phyloP scores from a whole-genome alignment of 1,284 basidiomycete genomes.

The Ustilago vetiveriae region DNA sequence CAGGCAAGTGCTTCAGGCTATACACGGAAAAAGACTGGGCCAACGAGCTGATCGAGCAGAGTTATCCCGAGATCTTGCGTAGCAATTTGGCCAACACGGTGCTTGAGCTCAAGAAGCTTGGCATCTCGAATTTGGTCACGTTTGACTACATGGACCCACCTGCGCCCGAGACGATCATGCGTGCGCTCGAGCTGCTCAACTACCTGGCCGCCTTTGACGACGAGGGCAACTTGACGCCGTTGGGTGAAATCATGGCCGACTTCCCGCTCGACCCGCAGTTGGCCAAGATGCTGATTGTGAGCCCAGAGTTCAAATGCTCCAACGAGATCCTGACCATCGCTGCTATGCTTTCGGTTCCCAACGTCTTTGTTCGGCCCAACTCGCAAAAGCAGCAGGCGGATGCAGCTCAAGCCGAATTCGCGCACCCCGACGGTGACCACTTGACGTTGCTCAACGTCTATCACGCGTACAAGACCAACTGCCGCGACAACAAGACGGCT shows the following conservation, averaged over 20 bases:
- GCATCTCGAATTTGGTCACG: conserved; percentile 73
- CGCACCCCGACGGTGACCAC: conserved; percentile 94
- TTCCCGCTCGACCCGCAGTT: conserved; percentile 97
- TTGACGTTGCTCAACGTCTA: conserved; percentile 94
- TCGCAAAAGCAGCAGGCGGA: conserved; percentile 86
- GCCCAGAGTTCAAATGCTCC: conserved; percentile 93
- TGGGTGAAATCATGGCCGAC: conserved; percentile 94
- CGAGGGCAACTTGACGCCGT: conserved; percentile 86
- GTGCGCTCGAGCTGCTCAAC: conserved; percentile 92
- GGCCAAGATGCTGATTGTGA: conserved; percentile 89
- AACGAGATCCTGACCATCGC: conserved; percentile 95
- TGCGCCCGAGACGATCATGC: conserved; percentile 97
- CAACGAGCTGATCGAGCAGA: conserved; percentile 84
- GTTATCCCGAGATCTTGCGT: conserved; percentile 92
- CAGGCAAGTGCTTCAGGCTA: conserved; percentile 95
- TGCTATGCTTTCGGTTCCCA: conserved; percentile 92
- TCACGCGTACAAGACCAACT: conserved; percentile 83
- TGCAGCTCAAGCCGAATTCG: conserved; percentile 85
- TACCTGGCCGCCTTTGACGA: conserved; percentile 93
- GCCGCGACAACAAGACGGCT: conserved; percentile 56
- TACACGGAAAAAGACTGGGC: conserved; percentile 99
- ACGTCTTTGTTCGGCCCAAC: conserved; percentile 86
- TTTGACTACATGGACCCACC: conserved; percentile 79
- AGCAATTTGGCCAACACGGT: conserved; percentile 88
- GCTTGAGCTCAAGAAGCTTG: conserved; percentile 91